These are phyloP conservation scores for Jackrogersella minutella DNA, from an alignment of 495 filamentous ascomycete species.

Conservation along the genomic window DNA sequence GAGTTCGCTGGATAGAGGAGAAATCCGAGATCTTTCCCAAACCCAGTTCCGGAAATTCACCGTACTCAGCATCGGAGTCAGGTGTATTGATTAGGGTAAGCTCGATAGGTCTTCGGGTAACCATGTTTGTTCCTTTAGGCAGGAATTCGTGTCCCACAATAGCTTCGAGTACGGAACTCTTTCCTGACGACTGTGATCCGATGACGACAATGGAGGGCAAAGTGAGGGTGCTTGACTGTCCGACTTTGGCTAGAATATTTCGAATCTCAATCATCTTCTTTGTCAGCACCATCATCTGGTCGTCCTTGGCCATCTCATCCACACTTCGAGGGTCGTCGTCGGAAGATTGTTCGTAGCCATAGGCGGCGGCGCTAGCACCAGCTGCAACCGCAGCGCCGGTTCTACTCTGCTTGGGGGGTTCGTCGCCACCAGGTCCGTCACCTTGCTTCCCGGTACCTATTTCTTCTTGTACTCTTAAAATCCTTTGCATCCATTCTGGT, in stretches of 20 bases:
- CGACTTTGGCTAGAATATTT: slow-evolving; percentile 86
- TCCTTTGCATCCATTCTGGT: slow-evolving; percentile 85
- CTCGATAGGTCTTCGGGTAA: slow-evolving; percentile 95
- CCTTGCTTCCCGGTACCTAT: slow-evolving; percentile 50
- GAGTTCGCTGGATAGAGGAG: slow-evolving; percentile 85
- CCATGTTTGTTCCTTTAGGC: slow-evolving; percentile 98
- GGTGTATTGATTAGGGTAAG: slow-evolving; percentile 96
- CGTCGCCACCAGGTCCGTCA: slow-evolving; percentile 56
- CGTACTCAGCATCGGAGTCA: slow-evolving; percentile 87
- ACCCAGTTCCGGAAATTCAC: slow-evolving; percentile 93
- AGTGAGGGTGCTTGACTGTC: slow-evolving; percentile 85
- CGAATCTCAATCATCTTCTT: slow-evolving; percentile 99
- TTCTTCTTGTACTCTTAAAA: slow-evolving; percentile 67
- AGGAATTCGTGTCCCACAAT: slow-evolving; percentile 98
- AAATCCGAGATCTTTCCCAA: slow-evolving; percentile 94
- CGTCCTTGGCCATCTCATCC: slow-evolving; percentile 78
- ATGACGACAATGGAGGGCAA: slow-evolving; percentile 98
- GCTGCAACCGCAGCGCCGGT: slow-evolving; percentile 65
- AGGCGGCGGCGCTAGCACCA: slow-evolving; percentile 72
- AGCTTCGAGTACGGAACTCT: slow-evolving; percentile 96
- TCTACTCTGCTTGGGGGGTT: slow-evolving; percentile 68
- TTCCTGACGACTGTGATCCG: slow-evolving; percentile 96
- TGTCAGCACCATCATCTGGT: slow-evolving; percentile 99
- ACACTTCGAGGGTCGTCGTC: slow-evolving; percentile 71
- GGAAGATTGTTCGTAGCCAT: slow-evolving; percentile 75